Base-by-base conservation (phyloP, 805 yeast genomes). In the Candida coquimbonensis region DNA sequence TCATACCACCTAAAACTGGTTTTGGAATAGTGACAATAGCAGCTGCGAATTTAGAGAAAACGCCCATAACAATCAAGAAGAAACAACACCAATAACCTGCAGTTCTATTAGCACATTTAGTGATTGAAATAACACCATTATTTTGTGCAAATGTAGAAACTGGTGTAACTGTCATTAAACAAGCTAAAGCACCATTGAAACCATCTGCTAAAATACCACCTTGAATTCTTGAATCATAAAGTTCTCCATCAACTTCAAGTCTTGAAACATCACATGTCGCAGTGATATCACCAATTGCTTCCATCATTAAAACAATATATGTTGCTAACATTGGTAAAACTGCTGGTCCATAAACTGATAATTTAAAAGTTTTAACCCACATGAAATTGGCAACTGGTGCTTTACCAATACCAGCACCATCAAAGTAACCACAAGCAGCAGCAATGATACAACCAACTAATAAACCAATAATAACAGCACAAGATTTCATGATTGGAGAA, bases 121-220 rank as follows among this genome's bases (percentile, higher is more conserved):
- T 90, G 63, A 90, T 74, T 37, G 95, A 82, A 53, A 89, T 88
- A 48, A 89, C 96, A 72, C 96, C 96, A 63, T 90, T 90, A 68
- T 90, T 90, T 67, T 89, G 96, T 13, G 96, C 96, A 70, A 90
- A 90, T 0, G 93, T 83, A 12, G 95, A 81, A 79, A 88, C 73
- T 47, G 96, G 96, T n/a, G 96, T 84, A 45, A 85, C 69, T 19
- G 96, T 88, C 75, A 80, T 75, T 39, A 89, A 70, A 38, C 89
- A 88, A 14, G 93, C 83, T 4, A 88, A 51, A 21, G 83, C 56
- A 49, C 96, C 90, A 62, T 84, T 84, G 53, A 87, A 56, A 39
- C 96, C 96, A 64, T 89, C 96, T 17, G 95, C 93, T 33, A 89
- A 72, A 39, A 89, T 77, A 66, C 96, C 97, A 57, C 97, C 96